phyloP scores from a whole-genome alignment of 495 filamentous ascomycete species.

The Cairneyella variabilis region DNA sequence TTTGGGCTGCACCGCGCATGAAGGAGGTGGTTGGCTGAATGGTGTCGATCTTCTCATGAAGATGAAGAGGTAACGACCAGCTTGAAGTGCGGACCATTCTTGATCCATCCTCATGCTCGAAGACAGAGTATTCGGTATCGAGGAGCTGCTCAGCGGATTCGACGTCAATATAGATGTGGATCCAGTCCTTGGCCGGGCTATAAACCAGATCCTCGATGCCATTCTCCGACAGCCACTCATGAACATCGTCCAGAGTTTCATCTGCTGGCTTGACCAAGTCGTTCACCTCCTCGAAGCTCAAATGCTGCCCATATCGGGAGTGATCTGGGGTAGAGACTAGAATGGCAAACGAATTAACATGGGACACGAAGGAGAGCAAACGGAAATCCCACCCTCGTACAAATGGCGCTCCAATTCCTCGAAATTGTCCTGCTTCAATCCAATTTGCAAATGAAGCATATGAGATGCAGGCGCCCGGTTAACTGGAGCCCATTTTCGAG shows the following conservation, averaged over 20 bases:
- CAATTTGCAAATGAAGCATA: constrained; percentile 47
- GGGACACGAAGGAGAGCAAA: not conserved
- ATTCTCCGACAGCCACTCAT: constrained; percentile 42
- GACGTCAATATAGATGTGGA: constrained; percentile 47
- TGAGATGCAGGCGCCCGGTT: constrained; percentile 35
- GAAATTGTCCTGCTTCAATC: constrained; percentile 46
- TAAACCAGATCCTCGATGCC: constrained; percentile 43
- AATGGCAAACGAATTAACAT: not conserved
- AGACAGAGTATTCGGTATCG: constrained; percentile 55
- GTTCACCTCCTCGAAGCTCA: constrained; percentile 33
- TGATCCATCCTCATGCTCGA: constrained; percentile 41
- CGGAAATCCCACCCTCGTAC: constrained; percentile 37
- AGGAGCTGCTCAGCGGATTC: constrained; percentile 54
- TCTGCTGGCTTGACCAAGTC: constrained; percentile 30
- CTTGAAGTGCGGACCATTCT: constrained; percentile 33
- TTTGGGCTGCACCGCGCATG: constrained; percentile 31
- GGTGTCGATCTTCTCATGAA: constrained; percentile 54
- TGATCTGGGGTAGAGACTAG: constrained; percentile 37
- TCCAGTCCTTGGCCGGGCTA: constrained; percentile 42
- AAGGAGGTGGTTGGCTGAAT: constrained; percentile 68
- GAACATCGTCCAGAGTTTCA: constrained; percentile 40
- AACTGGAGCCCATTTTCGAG: constrained; percentile 42
- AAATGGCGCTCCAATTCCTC: constrained; percentile 46
- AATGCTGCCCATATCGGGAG: constrained; percentile 41
- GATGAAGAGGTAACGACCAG: constrained; percentile 52